Evolutionary conservation across 495 filamentous ascomycete species (phyloP).

Genomic region (Podospora tetraspora): DNA sequence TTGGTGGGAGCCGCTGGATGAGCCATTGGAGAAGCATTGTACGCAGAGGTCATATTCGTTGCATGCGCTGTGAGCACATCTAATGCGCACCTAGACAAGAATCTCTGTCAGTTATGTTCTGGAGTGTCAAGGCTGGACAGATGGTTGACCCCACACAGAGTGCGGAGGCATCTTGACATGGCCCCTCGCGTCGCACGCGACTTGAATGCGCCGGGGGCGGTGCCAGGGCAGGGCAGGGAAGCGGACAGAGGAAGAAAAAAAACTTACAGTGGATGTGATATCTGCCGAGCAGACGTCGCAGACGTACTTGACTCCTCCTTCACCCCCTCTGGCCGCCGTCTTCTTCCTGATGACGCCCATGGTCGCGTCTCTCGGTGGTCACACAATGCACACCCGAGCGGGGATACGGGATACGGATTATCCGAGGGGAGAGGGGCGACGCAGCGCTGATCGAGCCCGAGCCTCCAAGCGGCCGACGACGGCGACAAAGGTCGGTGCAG

Average conservation of each 20-base stretch:
- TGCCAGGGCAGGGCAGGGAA: background rate
- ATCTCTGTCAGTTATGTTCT: slow-evolving; percentile 13
- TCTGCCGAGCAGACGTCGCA: slow-evolving; percentile 95
- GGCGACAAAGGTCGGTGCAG: slow-evolving; percentile 13
- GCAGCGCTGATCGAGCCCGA: slow-evolving; percentile 9
- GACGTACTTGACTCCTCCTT: slow-evolving; percentile 89
- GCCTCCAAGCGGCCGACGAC: slow-evolving; percentile 11
- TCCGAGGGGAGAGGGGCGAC: slow-evolving; percentile 16
- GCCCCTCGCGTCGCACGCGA: background rate
- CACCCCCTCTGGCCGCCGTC: slow-evolving; percentile 78
- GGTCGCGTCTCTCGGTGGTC: slow-evolving; percentile 2
- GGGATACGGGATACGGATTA: slow-evolving; percentile 16
- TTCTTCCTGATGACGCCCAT: slow-evolving; percentile 99
- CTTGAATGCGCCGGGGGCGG: slow-evolving; percentile 7
- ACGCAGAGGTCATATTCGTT: slow-evolving; percentile 97
- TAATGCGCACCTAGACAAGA: slow-evolving; percentile 72
- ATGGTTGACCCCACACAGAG: slow-evolving; percentile 18
- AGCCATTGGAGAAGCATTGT: slow-evolving; percentile 80
- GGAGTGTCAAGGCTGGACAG: background rate
- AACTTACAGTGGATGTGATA: slow-evolving; percentile 85
- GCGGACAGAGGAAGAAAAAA: background rate
- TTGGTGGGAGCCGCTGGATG: slow-evolving; percentile 72
- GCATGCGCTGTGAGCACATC: slow-evolving; percentile 76
- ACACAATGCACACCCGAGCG: slow-evolving; percentile 8
- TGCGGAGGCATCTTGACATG: background rate